These are phyloP conservation scores for Alternaria triticina DNA, from an alignment of 2,329 filamentous ascomycete species.

Conservation along the genomic window DNA sequence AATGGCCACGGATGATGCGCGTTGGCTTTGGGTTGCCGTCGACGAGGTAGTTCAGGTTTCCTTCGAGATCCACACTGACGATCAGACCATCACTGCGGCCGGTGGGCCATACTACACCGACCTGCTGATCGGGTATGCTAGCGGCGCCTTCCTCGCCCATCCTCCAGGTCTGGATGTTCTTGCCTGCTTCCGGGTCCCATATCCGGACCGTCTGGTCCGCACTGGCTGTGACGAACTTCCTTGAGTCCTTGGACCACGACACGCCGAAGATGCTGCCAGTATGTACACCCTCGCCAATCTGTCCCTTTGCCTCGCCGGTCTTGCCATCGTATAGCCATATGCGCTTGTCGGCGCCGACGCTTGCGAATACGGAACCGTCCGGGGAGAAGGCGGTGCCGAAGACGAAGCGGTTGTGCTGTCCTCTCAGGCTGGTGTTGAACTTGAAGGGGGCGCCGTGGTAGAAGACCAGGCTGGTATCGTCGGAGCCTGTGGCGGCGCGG, in stretches of 20 bases:
- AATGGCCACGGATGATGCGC: conserved; percentile 82
- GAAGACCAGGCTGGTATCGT: conserved; percentile 89
- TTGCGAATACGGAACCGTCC: conserved; percentile 81
- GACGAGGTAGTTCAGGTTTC: conserved; percentile 87
- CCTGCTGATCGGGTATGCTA: conserved; percentile 84
- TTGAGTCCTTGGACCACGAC: conserved; percentile 87
- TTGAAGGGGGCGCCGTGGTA: conserved; percentile 95
- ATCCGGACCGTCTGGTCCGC: conserved; percentile 94
- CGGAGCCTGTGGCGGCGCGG: conserved; percentile 86
- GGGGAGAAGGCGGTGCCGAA: conserved; percentile 89
- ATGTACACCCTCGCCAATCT: conserved; percentile 84
- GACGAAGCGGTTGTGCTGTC: conserved; percentile 86
- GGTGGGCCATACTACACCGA: conserved; percentile 88
- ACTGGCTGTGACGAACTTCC: conserved; percentile 85
- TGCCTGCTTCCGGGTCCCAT: conserved; percentile 86
- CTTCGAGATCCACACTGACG: conserved; percentile 86
- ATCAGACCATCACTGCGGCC: conserved; percentile 84
- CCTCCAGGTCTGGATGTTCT: conserved; percentile 80
- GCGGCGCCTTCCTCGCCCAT: conserved; percentile 76
- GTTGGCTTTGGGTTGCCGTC: conserved; percentile 73
- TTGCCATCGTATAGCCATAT: conserved; percentile 98
- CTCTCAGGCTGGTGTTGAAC: conserved; percentile 82
- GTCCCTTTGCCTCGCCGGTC: conserved; percentile 80
- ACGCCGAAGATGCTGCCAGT: conserved; percentile 92
- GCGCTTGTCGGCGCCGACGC: conserved; percentile 87